Evolutionary conservation across 495 filamentous ascomycete species (phyloP).

Genomic region (Hapsidospora chrysogenum): DNA sequence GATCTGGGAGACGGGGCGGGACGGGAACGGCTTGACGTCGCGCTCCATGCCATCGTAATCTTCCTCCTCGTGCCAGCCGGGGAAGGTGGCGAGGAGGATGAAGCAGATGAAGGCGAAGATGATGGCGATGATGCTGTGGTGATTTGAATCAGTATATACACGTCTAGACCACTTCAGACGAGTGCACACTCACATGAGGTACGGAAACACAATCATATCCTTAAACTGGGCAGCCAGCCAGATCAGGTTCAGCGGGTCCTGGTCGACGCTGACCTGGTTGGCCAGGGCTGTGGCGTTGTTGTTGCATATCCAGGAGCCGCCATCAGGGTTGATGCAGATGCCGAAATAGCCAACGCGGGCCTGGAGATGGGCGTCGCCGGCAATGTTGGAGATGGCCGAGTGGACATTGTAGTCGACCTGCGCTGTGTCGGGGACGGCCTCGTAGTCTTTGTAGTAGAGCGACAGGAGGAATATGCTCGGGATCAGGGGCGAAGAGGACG

Average conservation of each 20-base stretch:
- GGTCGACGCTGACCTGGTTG: conserved; percentile 46
- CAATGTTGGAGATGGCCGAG: conserved; percentile 56
- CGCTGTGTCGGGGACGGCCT: conserved; percentile 46
- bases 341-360: conserved; percentile 57
- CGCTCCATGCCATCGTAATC: conserved; percentile 45
- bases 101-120: conserved; percentile 65
- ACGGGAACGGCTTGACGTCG: conserved; percentile 69
- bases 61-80: conserved; percentile 63
- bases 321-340: conserved; percentile 60
- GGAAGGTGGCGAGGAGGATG: conserved; percentile 62
- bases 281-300: conserved; percentile 66
- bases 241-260: conserved; percentile 67
- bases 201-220: conserved; percentile 68
- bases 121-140: conserved; percentile 55
- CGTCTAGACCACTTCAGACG: background rate
- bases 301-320: conserved; percentile 53
- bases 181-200: conserved; percentile 40
- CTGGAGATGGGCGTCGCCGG: conserved; percentile 46
- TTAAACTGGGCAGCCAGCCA: conserved; percentile 69
- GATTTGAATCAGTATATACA: conserved; percentile 1
- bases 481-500: conserved; percentile 57
- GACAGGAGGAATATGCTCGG: conserved; percentile 68
- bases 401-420: conserved; percentile 78
- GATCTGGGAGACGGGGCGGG: conserved; percentile 54
- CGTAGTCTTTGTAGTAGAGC: conserved; percentile 53